Conservation (phyloP, 1,284 basidiomycete species). For the Coniferiporia sulphurascens region DNA sequence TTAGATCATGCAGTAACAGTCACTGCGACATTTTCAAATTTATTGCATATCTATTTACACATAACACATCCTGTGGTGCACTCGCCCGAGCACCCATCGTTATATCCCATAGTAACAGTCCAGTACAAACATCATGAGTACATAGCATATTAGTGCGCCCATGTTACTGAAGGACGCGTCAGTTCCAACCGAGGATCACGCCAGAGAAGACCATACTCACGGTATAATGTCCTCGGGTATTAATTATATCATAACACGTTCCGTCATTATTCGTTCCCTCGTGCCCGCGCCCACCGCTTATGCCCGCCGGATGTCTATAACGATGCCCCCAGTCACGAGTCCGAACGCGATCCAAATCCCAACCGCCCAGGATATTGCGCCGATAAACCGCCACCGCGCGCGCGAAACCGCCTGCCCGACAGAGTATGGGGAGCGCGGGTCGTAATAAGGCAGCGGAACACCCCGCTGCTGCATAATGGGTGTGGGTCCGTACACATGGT, state of each 20-base stretch:
- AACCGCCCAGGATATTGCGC: conserved; percentile 37
- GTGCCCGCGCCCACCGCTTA: background rate
- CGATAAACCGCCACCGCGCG: conserved; percentile 42
- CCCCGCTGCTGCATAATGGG: conserved; percentile 16
- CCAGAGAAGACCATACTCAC: background rate
- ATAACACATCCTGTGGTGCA: too few relatives aligned
- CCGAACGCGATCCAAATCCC: conserved; percentile 30
- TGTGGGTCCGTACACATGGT: conserved; percentile 18
- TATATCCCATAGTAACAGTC: too few relatives aligned
- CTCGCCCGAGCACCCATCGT: too few relatives aligned
- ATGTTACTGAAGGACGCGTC: too few relatives aligned
- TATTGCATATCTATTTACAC: background rate
- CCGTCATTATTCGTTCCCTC: background rate
- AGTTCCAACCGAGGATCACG: background rate
- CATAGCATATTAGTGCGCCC: too few relatives aligned
- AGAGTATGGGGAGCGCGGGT: conserved; percentile 38
- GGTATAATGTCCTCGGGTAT: conserved; percentile 4
- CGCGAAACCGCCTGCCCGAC: conserved; percentile 39
- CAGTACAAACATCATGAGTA: too few relatives aligned
- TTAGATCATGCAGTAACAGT: background rate
- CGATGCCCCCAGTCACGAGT: conserved; percentile 26
- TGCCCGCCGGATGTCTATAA: conserved; percentile 18
- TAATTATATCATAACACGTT: background rate
- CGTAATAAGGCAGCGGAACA: conserved; percentile 40
- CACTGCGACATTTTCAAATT: background rate